Evolutionary conservation across 1,284 basidiomycete genomes (phyloP), one percentile per base, ranked within the genome.

Genomic region (Leccinum proliferum): DNA sequence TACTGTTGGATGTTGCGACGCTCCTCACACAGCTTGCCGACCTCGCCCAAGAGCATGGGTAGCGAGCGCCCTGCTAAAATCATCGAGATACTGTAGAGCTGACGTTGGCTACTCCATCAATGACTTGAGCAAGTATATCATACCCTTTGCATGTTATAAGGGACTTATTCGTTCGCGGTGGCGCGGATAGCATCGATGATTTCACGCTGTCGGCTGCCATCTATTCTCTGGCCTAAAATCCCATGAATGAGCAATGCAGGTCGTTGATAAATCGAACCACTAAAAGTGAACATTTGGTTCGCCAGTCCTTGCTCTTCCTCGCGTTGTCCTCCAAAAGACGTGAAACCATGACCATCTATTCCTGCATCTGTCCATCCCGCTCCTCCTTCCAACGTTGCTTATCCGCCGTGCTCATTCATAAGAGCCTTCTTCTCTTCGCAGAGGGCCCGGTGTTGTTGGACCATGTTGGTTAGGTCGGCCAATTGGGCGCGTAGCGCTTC

Each of bases 11-110:
- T 77, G 35, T 80, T 82, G 41, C 88, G 82, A 68, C 85, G 81
- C 70, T 92, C 87, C 71, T 90, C 88, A 25, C 88, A 84, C 52
- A 92, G 76, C 67, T 87, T 89, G 46, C 89, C 88, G 32, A 92
- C 90, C 76, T 92, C 90, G 41, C 80, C 83, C 8, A 92, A 79
- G 10, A 92, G 79, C 78, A 89, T 87, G 34, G n/a, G 81, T 79
- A 5, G 90, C 88, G 55, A 92, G 75, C 2, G 89, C 87, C 70
- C 86, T 89, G 72, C 88, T 91, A 74, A 92, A 92, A 62, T 92
- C 89, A 65, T 91, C 88, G 18, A 92, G 79, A 69, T 91, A 91
- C 85, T 86, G 59, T 41, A 39, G 41, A 46, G 37, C 60, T 52
- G 37, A 61, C 57, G 9, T 70, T 63, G 64, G 59, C 59, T 21